Evolutionary conservation across 257 asterid genomes (phyloP).

Genomic region (Ballota nigra): DNA sequence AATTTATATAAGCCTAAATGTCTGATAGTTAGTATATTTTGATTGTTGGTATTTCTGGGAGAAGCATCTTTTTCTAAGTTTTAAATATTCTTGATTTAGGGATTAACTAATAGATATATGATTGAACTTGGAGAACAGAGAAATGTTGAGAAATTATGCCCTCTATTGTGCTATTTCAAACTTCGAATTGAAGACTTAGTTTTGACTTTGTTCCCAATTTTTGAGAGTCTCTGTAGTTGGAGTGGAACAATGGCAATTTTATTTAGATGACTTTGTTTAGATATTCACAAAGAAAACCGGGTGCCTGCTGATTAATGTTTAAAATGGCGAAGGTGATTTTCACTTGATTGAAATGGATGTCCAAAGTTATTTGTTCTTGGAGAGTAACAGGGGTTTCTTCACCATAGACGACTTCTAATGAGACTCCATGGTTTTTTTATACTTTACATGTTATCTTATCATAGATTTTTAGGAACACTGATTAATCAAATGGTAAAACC

Average conservation of each 20-base stretch:
- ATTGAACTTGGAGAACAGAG: background rate
- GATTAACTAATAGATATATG: background rate
- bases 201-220: background rate
- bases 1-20: background rate
- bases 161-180: background rate
- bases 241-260: slow-evolving; percentile 13
- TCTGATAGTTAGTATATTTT: background rate
- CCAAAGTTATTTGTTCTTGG: too few species aligned
- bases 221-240: background rate
- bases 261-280: background rate
- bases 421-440: too few species aligned
- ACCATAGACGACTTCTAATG: too few species aligned
- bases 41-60: slow-evolving; percentile 7
- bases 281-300: background rate
- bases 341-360: background rate
- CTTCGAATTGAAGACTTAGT: background rate
- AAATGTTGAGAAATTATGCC: background rate
- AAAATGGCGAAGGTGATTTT: background rate
- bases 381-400: too few species aligned
- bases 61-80: background rate
- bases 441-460: background rate
- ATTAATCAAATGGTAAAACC: background rate
- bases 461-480: background rate
- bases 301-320: background rate
- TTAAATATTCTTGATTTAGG: too few species aligned